Evolutionary conservation across 2,329 filamentous ascomycete species (phyloP), one percentile per base, ranked within the genome.

Genomic region (Calonectria hawksworthii): DNA sequence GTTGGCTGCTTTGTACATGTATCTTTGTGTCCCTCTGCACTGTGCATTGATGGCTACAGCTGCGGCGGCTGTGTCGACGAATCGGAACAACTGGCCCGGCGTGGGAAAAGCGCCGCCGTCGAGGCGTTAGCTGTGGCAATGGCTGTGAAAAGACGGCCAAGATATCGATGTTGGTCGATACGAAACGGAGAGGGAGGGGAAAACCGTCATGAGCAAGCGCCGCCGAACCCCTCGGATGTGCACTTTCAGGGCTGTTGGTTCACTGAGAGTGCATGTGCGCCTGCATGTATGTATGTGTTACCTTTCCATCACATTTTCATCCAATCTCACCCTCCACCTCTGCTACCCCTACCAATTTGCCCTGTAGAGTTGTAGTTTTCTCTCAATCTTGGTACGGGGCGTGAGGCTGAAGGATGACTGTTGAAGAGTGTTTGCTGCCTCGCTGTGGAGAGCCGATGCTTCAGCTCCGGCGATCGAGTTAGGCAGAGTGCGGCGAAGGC

Each of bases 161-260:
- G 44, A n/a, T 54, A 21, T 28, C 9, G 26, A 38, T n/a, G 10
- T 44, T 26, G 41, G 18, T 47, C n/a, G 23, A 59, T 16, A 21
- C 26, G 23, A 41, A n/a, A 41, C 2, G 34, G 34, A 26, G 13
- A 9, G 41, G n/a, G 28, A 38, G 30, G 28, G 44, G 14, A 26
- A 26, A 32, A 16, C 13, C 28, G 26, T 11, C 2, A 63, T 13
- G n/a, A 47, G 26, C 3, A 14, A 21, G 23, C 4, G 56, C 14
- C 56, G 18, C 14, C 56, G 18, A 21, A 63, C 56, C 56, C 56
- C 34, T 36, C 7, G 34, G 10, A n/a, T 63, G 18, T 65, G 61
- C 41, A 50, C 26, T n/a, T 65, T 34, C 61, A 44, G 14, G 34
- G 56, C 56, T 63, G 56, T 63, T 63, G 36, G 56, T 63, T 63